Evolutionary conservation across 2,329 filamentous ascomycete species (phyloP).

Genomic region (Remersonia thermophila): DNA sequence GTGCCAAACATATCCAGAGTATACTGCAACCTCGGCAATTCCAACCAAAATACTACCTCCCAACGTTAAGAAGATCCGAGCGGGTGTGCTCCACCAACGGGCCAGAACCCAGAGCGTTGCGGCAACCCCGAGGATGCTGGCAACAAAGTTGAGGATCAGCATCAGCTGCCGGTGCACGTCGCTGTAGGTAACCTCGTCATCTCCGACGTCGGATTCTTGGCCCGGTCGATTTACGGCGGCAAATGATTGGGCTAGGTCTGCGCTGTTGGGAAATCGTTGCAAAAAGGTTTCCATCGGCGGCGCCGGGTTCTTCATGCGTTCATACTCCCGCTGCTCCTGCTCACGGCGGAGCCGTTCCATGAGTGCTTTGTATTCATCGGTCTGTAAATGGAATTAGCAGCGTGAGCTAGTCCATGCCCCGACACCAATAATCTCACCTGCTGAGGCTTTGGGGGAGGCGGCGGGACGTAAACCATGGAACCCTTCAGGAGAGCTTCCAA

Average conservation of each 20-base stretch:
- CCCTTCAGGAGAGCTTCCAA: slow-evolving; percentile 63
- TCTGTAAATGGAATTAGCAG: slow-evolving; percentile 36
- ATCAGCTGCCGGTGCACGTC: slow-evolving; percentile 73
- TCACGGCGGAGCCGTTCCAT: slow-evolving; percentile 77
- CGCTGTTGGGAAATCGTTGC: slow-evolving; percentile 40
- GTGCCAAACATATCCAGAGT: slow-evolving; percentile 61
- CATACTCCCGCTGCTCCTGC: slow-evolving; percentile 72
- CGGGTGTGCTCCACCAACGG: slow-evolving; percentile 61
- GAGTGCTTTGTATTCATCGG: slow-evolving; percentile 69
- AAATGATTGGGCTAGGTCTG: slow-evolving; percentile 38
- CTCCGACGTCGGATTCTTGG: slow-evolving; percentile 32
- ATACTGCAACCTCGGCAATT: slow-evolving; percentile 66
- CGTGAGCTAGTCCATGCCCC: too few relatives aligned
- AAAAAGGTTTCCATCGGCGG: slow-evolving; percentile 44
- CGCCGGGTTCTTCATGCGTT: slow-evolving; percentile 60
- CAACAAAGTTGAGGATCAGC: slow-evolving; percentile 78
- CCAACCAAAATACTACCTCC: slow-evolving; percentile 57
- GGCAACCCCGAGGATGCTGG: slow-evolving; percentile 71
- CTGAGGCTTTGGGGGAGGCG: slow-evolving; percentile 66
- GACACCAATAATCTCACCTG: slow-evolving; percentile 36
- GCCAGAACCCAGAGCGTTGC: slow-evolving; percentile 68
- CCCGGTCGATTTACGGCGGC: slow-evolving; percentile 40
- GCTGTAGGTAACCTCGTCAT: slow-evolving; percentile 52
- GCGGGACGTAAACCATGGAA: slow-evolving; percentile 61
- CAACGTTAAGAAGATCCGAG: slow-evolving; percentile 58